Evolutionary conservation across 495 filamentous ascomycete genomes (phyloP).

Genomic region (Penicillium paradoxum): DNA sequence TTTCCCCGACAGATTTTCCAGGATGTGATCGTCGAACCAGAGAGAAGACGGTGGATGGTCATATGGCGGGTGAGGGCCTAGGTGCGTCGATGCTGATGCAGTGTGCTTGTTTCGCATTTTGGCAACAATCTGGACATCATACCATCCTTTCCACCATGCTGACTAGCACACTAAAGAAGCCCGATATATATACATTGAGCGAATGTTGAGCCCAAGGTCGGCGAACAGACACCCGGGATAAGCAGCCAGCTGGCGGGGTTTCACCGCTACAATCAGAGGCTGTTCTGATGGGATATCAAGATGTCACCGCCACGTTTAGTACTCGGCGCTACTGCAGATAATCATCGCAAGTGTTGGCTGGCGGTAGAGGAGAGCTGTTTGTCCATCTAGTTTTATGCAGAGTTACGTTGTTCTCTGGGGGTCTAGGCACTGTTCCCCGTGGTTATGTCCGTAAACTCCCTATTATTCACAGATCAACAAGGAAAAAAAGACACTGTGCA

Average conservation of each 20-base stretch:
- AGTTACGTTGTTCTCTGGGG: conserved; percentile 2
- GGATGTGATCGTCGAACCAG: conserved; percentile 10
- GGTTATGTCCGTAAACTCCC: neutral
- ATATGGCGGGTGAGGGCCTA: neutral
- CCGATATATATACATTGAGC: neutral
- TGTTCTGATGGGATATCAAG: conserved; percentile 10
- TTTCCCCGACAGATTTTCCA: neutral
- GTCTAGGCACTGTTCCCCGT: neutral
- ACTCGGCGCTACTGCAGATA: conserved; percentile 22
- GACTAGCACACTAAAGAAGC: neutral
- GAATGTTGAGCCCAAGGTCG: too few relatives aligned
- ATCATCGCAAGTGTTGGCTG: neutral
- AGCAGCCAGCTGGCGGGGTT: neutral
- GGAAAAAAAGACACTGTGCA: conserved; percentile 5
- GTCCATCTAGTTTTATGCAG: conserved; percentile 1
- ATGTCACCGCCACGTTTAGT: conserved; percentile 30
- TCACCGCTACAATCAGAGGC: conserved; percentile 25
- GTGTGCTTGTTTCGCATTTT: neutral
- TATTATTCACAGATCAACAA: conserved; percentile 4
- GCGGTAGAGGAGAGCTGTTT: neutral
- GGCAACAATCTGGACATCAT: neutral
- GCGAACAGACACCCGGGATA: neutral
- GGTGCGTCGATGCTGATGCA: neutral
- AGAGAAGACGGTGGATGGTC: neutral
- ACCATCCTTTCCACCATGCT: neutral